Percentiles rank a stretch among this genome's conserved stretches.
These are phyloP conservation scores for Umbilicaria muhlenbergii DNA, from an alignment of 495 filamentous ascomycete species.

Conservation along the genomic window DNA sequence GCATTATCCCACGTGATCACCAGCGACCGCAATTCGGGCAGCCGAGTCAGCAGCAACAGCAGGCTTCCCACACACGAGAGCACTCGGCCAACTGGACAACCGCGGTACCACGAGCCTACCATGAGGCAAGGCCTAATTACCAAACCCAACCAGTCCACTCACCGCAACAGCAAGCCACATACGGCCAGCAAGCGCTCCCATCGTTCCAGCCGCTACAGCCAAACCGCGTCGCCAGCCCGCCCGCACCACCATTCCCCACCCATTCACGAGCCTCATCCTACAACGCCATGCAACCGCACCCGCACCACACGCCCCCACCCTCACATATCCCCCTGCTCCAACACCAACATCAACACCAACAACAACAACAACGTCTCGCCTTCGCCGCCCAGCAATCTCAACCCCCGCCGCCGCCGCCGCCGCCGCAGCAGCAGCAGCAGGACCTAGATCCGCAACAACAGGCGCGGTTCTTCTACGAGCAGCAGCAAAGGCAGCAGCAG, in stretches of 20 bases:
- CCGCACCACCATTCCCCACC: conserved; percentile 4
- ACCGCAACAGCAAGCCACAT: conserved; percentile 5
- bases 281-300: conserved; percentile 4
- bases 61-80: conserved; percentile 2
- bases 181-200: not conserved
- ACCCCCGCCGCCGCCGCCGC: not conserved
- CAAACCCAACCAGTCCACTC: conserved; percentile 1
- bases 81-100: conserved; percentile 1
- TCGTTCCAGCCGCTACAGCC: conserved; percentile 6
- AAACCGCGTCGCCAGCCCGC: conserved; percentile 6
- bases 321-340: conserved; percentile 1
- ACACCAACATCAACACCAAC: conserved; percentile 3
- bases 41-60: conserved; percentile 1
- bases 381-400: not conserved
- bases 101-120: not conserved
- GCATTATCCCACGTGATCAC: not conserved
- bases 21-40: not conserved
- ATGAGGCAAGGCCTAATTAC: not conserved
- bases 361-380: not conserved
- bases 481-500: conserved; percentile 5
- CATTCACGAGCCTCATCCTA: conserved; percentile 13
- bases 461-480: not conserved
- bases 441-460: not conserved
- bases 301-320: no score
- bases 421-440: no score